A percentile compares a stretch with the other conserved stretches of the same genome.
Conservation (phyloP, 106 monocot species). For the Dioscorea dumetorum region DNA sequence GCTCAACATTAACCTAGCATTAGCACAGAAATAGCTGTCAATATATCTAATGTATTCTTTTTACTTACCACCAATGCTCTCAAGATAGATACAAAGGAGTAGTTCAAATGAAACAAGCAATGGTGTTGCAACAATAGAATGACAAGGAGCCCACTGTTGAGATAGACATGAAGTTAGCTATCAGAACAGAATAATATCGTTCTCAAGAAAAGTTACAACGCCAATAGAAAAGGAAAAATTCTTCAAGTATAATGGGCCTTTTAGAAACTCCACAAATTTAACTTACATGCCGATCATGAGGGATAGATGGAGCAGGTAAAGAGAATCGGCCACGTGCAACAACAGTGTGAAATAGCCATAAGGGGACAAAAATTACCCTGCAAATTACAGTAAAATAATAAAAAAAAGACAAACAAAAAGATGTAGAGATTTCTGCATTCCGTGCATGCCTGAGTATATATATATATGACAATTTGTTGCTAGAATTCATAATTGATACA, state of each 20-base stretch:
- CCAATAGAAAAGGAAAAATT: too few relatives aligned
- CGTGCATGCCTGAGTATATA: too few relatives aligned
- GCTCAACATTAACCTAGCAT: too few relatives aligned
- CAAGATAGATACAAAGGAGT: conserved; percentile 86
- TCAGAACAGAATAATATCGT: neutral
- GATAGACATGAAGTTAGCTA: neutral
- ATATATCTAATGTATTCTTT: neutral
- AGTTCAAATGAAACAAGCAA: conserved; percentile 89
- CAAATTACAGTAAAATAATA: conserved; percentile 5
- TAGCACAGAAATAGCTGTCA: neutral
- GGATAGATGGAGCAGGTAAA: conserved; percentile 88
- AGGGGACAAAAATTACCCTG: conserved; percentile 78
- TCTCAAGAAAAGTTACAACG: too few relatives aligned
- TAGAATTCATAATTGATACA: too few relatives aligned
- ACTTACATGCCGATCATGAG: conserved; percentile 89
- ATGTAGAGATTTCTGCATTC: too few relatives aligned
- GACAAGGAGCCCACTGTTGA: conserved; percentile 93
- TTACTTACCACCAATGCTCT: conserved; percentile 54
- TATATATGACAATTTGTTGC: too few relatives aligned
- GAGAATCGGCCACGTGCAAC: conserved; percentile 89
- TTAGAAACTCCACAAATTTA: neutral
- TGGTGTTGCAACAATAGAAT: conserved; percentile 80
- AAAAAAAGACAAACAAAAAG: too few relatives aligned
- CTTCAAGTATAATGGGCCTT: too few relatives aligned
- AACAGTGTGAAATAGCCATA: conserved; percentile 84